Percentiles rank a stretch among this genome's conserved stretches.
Conservation (phyloP, 2,329 filamentous ascomycete species). For the Aspergillus sojae region DNA sequence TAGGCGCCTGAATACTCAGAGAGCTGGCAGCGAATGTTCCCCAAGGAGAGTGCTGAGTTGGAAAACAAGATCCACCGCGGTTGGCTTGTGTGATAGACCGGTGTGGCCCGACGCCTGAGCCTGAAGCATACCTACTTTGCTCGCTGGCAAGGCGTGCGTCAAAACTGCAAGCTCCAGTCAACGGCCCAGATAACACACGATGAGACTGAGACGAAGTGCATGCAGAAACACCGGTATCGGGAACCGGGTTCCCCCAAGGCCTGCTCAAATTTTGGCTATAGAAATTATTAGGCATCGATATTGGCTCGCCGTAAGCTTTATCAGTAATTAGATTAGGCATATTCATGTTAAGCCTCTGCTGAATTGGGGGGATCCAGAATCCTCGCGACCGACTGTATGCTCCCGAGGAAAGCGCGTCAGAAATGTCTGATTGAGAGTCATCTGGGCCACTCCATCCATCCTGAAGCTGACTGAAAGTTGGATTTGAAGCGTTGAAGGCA, state of each 20-base stretch:
- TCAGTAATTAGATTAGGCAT: conserved; percentile 27
- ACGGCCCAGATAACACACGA: conserved; percentile 39
- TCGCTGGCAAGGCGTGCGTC: conserved; percentile 35
- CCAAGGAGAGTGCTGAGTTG: conserved; percentile 38
- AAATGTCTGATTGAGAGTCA: conserved; percentile 49
- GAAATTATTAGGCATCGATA: conserved; percentile 23
- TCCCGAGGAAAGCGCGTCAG: conserved; percentile 44
- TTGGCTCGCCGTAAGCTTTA: conserved; percentile 29
- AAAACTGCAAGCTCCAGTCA: conserved; percentile 28
- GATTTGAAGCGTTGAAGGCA: conserved; percentile 56
- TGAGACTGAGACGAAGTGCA: conserved; percentile 31
- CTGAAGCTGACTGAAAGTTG: conserved; percentile 43
- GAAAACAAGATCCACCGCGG: conserved; percentile 36
- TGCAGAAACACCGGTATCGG: conserved; percentile 23
- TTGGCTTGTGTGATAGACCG: conserved; percentile 35
- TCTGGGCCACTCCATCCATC: conserved; percentile 49
- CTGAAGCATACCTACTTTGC: conserved; percentile 32
- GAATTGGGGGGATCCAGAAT: conserved; percentile 33
- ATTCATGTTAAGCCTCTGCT: conserved; percentile 32
- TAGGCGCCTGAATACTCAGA: conserved; percentile 26
- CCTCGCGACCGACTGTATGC: conserved; percentile 44
- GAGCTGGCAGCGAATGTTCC: conserved; percentile 32
- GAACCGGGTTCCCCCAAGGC: conserved; percentile 33
- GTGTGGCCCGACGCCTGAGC: conserved; percentile 28
- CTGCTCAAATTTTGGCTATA: conserved; percentile 32